Percentiles rank a stretch among this genome's conserved stretches.
Conservation (phyloP, 2,329 filamentous ascomycete species). For the Fusarium haematococcum region DNA sequence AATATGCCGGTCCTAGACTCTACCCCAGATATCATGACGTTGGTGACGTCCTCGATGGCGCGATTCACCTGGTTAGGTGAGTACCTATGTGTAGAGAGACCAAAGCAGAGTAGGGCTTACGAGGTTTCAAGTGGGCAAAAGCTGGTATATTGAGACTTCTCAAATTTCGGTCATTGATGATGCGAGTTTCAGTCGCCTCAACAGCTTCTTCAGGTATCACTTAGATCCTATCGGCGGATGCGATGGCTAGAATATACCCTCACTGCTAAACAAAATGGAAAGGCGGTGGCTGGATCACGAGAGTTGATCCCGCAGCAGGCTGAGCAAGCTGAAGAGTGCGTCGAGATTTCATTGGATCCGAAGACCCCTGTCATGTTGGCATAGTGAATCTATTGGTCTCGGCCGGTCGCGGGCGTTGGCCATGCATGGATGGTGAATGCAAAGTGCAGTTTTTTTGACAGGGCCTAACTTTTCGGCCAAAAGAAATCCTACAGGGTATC, state of each 20-base stretch:
- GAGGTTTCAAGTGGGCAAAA: background rate
- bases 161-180: background rate
- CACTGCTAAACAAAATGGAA: background rate
- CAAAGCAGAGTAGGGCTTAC: background rate
- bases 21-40: background rate
- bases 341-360: background rate
- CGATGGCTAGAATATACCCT: background rate
- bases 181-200: background rate
- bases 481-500: background rate
- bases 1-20: background rate
- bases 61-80: background rate
- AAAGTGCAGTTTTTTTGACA: background rate
- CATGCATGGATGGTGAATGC: background rate
- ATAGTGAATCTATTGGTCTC: background rate
- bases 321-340: background rate
- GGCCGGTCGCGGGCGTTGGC: background rate
- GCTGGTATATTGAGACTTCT: background rate
- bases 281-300: background rate
- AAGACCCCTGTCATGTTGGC: background rate
- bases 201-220: background rate
- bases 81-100: background rate
- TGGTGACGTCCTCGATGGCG: background rate
- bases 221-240: background rate
- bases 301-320: background rate
- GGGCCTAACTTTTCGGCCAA: background rate